A percentile compares a stretch with the other conserved stretches of the same genome.
phyloP scores from a whole-genome alignment of 805 yeast species.

The Kodamaea neixiangensis region DNA sequence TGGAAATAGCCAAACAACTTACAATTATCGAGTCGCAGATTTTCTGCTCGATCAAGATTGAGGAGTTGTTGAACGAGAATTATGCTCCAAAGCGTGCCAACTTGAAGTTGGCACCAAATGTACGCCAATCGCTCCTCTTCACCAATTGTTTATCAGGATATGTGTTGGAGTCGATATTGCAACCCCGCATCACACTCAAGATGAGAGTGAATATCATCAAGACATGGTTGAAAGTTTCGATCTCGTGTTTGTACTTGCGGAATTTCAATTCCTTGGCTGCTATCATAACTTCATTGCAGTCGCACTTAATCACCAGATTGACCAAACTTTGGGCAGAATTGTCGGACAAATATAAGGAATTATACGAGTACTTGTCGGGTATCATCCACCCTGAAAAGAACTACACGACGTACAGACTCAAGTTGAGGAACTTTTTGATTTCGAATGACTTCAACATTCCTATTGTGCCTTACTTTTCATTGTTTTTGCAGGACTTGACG shows the following conservation, averaged over 20 bases:
- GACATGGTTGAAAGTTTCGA: conserved; percentile 73
- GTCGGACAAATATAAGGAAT: conserved; percentile 58
- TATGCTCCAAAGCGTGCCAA: conserved; percentile 61
- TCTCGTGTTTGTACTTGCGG: conserved; percentile 69
- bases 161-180: conserved; percentile 67
- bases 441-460: conserved; percentile 56
- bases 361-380: conserved; percentile 63
- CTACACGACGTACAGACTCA: conserved; percentile 65
- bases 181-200: conserved; percentile 49
- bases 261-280: conserved; percentile 81
- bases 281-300: conserved; percentile 73
- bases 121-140: conserved; percentile 60
- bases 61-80: conserved; percentile 66
- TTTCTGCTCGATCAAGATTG: conserved; percentile 62
- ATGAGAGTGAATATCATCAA: conserved; percentile 57
- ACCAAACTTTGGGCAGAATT: conserved; percentile 59
- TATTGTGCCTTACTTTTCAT: conserved; percentile 72
- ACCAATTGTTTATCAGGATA: conserved; percentile 73
- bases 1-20: conserved; percentile 76
- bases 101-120: conserved; percentile 61
- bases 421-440: conserved; percentile 55
- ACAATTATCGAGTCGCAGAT: conserved; percentile 71
- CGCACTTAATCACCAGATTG: conserved; percentile 66
- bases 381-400: conserved; percentile 77
- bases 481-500: conserved; percentile 76